Evolutionary conservation across 805 yeast genomes (phyloP).

Genomic region (Brettanomyces nanus): DNA sequence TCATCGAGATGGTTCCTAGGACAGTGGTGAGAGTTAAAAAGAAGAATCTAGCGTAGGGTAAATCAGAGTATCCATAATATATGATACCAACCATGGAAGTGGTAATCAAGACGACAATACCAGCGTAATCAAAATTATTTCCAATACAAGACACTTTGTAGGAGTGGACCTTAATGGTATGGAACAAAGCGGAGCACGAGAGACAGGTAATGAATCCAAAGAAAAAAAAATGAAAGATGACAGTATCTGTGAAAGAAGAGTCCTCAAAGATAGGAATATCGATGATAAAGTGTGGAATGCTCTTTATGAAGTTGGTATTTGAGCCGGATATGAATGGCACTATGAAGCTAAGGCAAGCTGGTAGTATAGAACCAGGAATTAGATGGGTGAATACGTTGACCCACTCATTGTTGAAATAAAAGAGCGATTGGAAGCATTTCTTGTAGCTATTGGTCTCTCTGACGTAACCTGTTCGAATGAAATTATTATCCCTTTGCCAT

Average conservation of each 20-base stretch:
- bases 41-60: constrained; percentile 22
- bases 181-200: constrained; percentile 42
- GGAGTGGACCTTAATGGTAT: constrained; percentile 44
- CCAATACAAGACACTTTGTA: constrained; percentile 33
- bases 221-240: constrained; percentile 36
- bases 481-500: constrained; percentile 55
- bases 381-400: constrained; percentile 46
- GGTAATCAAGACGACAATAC: constrained; percentile 43
- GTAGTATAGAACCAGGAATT: constrained; percentile 33
- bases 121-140: constrained; percentile 47
- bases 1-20: constrained; percentile 56
- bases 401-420: constrained; percentile 44
- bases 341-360: constrained; percentile 12
- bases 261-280: constrained; percentile 20
- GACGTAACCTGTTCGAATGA: constrained; percentile 42
- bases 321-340: constrained; percentile 17
- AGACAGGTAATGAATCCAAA: constrained; percentile 38
- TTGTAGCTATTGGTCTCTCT: constrained; percentile 34
- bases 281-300: constrained; percentile 18
- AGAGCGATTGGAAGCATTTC: constrained; percentile 33
- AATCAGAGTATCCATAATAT: constrained; percentile 38
- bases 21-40: constrained; percentile 39
- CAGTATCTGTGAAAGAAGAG: constrained; percentile 28
- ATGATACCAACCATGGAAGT: constrained; percentile 35
- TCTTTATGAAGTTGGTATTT: constrained; percentile 12